These are phyloP conservation scores for Chrysoporthe deuterocubensis DNA, from an alignment of 2,329 filamentous ascomycete genomes.

Conservation along the genomic window DNA sequence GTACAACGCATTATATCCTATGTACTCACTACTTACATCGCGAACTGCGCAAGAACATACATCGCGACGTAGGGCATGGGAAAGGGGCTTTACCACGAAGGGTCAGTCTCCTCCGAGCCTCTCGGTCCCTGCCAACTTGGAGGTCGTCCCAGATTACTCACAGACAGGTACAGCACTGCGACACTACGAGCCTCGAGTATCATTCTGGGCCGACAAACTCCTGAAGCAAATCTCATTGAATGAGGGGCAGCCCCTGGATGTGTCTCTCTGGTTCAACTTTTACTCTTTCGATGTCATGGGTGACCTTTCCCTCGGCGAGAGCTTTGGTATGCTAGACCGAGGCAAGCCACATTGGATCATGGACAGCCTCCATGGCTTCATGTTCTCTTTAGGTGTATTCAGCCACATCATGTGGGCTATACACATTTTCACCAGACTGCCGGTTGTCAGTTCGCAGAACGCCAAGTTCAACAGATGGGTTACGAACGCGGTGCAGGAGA, in stretches of 20 bases:
- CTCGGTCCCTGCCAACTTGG: background rate
- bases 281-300: conserved; percentile 32
- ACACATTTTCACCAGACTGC: background rate
- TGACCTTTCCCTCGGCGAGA: conserved; percentile 22
- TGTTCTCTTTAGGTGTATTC: conserved; percentile 20
- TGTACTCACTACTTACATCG: conserved; percentile 16
- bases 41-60: conserved; percentile 3
- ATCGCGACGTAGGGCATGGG: conserved; percentile 19
- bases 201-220: conserved; percentile 33
- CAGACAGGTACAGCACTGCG: conserved; percentile 25
- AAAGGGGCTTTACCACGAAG: conserved; percentile 21
- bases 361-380: conserved; percentile 18
- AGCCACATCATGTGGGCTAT: conserved; percentile 20
- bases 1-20: conserved; percentile 9
- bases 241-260: conserved; percentile 35
- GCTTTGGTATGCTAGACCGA: conserved; percentile 23
- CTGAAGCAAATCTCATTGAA: conserved; percentile 32
- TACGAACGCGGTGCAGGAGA: conserved; percentile 14
- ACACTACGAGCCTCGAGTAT: conserved; percentile 38
- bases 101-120: background rate
- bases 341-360: conserved; percentile 17
- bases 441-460: conserved; percentile 13
- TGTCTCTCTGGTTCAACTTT: conserved; percentile 40
- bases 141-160: background rate
- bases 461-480: conserved; percentile 22